These are phyloP conservation scores for Leccinum angustisporum DNA, from an alignment of 1,284 basidiomycete species.

Conservation along the genomic window DNA sequence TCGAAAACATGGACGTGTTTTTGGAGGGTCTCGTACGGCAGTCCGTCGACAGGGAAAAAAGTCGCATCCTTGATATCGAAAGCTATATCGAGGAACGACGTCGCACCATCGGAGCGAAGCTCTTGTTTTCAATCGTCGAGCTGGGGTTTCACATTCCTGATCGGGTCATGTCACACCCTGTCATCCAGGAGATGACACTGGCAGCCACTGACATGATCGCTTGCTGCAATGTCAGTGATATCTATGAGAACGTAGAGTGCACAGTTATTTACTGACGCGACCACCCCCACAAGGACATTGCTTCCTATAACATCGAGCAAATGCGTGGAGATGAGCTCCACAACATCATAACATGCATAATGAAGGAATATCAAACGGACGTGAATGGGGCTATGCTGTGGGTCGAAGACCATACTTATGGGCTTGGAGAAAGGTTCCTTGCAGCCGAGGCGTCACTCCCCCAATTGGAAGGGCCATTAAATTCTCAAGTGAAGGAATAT, in stretches of 20 bases:
- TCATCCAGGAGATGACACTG: neutral
- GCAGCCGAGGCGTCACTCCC: neutral
- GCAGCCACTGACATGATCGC: neutral
- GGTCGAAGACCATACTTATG: neutral
- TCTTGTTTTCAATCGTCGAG: neutral
- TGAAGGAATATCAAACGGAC: neutral
- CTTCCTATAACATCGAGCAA: neutral
- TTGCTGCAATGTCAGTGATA: neutral
- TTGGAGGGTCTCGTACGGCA: neutral
- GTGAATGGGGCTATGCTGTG: neutral
- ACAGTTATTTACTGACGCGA: neutral
- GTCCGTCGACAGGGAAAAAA: neutral
- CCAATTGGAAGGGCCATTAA: neutral
- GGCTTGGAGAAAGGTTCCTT: neutral
- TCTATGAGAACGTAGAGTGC: neutral
- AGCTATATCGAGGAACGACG: neutral
- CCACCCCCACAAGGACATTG: neutral
- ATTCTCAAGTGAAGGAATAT: neutral
- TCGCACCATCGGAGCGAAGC: neutral
- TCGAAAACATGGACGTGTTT: neutral
- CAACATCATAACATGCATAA: neutral
- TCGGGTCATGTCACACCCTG: neutral
- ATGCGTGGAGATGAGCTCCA: neutral
- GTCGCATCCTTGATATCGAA: neutral
- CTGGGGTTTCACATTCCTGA: neutral